Evolutionary conservation across 2,329 filamentous ascomycete genomes (phyloP).

Genomic region (Epichloe coenophiala): DNA sequence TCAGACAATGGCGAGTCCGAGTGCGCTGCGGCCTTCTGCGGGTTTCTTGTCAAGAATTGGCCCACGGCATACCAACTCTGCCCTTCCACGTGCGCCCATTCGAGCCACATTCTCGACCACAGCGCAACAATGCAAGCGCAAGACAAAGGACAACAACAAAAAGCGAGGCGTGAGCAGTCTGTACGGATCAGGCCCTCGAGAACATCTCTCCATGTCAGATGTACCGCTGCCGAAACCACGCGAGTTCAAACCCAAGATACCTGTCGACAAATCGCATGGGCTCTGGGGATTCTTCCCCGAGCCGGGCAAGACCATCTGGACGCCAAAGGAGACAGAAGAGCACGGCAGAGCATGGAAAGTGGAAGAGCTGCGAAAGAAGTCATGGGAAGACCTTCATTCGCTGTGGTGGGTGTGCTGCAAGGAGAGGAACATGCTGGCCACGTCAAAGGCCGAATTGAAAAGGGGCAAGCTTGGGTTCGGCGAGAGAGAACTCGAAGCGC

Average conservation of each 20-base stretch:
- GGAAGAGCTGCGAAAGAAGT: conserved; percentile 75
- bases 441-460: conserved; percentile 54
- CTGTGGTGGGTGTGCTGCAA: conserved; percentile 92
- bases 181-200: conserved; percentile 60
- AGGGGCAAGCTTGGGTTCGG: conserved; percentile 62
- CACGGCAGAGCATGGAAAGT: conserved; percentile 77
- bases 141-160: conserved; percentile 60
- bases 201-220: conserved; percentile 60
- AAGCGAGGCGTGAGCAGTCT: conserved; percentile 71
- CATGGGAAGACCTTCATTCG: conserved; percentile 82
- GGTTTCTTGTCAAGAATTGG: conserved; percentile 11
- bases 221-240: conserved; percentile 58
- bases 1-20: conserved; percentile 17
- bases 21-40: conserved; percentile 14
- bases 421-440: conserved; percentile 82
- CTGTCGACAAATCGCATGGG: conserved; percentile 63
- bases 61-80: conserved; percentile 2
- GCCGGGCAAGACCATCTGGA: conserved; percentile 52
- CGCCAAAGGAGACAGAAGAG: conserved; percentile 54
- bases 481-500: conserved; percentile 46
- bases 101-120: conserved; percentile 40
- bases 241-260: conserved; percentile 42
- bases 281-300: conserved; percentile 85
- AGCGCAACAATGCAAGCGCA: conserved; percentile 32
- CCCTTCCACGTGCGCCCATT: conserved; percentile 5